Base-by-base conservation (phyloP, 371 early-diverging fungal species). In the Circinella minor region DNA sequence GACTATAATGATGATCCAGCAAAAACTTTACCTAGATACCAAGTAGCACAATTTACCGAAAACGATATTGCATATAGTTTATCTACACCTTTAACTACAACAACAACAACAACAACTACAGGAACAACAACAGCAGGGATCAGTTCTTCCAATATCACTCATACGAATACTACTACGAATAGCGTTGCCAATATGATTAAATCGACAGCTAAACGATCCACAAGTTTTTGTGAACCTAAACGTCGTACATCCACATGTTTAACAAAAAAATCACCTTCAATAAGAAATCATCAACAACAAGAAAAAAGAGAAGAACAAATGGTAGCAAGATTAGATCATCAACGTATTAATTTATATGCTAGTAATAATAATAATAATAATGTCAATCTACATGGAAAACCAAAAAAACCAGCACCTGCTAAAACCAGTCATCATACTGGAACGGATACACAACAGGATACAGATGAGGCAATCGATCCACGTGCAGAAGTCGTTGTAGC, bases 401-500 rank as follows among this genome's bases (percentile, higher is more conserved):
- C 27, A 48, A 72, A 67, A 36, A 72, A 72, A 17, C 72, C 72
- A 15, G 47, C 65, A 2, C 66, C 70, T 34, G 73, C 70, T 11
- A 47, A 47, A 17, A 15, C 67, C 13, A 37, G 27, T 57, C 11
- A 47, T 15, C 43, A 9, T 43, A 3, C 43, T 43, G 11, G 9
- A 43, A 11, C 11, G 43, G 62, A 66, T 20, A 27, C 27, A 27
- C 27, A 27, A 27, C 65, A 75, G 10, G 72, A 64, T 2, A 73
- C 61, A 0, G 80, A 84, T 55, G 73, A 80, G 17, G 36, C 63
- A 3, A 80, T 85, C 27, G 83, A 85, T 65, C 83, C 79, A 0
- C 70, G 80, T 9, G 85, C 87, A 4, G 79, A 87, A 20, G 81
- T 89, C 17, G 81, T 87, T 3, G 76, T 89, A 63, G 70, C 83